Conservation (phyloP, 164 flowering plant species). For the Sextonia rubra region DNA sequence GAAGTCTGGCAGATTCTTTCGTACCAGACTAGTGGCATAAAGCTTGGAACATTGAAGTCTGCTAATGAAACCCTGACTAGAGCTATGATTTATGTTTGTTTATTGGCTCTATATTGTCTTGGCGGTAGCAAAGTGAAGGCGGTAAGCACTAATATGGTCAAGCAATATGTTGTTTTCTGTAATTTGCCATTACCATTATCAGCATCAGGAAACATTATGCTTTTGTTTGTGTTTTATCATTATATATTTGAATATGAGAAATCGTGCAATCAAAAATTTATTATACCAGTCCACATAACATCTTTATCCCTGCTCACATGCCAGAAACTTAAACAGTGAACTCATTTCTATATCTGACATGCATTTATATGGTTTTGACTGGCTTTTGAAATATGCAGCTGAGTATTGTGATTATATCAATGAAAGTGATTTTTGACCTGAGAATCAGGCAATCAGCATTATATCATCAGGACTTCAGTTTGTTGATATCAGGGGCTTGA, state of each 20-base stretch:
- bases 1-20: constrained; percentile 63
- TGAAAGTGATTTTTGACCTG: not conserved
- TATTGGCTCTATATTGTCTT: constrained; percentile 81
- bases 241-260: not conserved
- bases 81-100: constrained; percentile 80
- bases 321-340: not conserved
- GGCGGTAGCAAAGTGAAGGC: constrained; percentile 98
- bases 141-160: constrained; percentile 37
- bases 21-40: constrained; percentile 77
- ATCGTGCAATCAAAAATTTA: not conserved
- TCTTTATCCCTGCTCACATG: not conserved
- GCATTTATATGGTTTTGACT: not conserved
- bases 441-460: not conserved
- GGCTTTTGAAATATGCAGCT: not conserved
- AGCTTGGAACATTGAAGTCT: constrained; percentile 80
- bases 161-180: not conserved
- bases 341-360: not conserved
- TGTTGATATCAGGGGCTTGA: not conserved
- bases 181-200: not conserved
- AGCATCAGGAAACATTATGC: not conserved
- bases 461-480: not conserved
- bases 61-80: constrained; percentile 86
- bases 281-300: not conserved
- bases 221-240: not conserved
- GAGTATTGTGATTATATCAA: not conserved